These are phyloP conservation scores for Aspergillus olivimuriae DNA, from an alignment of 495 filamentous ascomycete species.

Conservation along the genomic window DNA sequence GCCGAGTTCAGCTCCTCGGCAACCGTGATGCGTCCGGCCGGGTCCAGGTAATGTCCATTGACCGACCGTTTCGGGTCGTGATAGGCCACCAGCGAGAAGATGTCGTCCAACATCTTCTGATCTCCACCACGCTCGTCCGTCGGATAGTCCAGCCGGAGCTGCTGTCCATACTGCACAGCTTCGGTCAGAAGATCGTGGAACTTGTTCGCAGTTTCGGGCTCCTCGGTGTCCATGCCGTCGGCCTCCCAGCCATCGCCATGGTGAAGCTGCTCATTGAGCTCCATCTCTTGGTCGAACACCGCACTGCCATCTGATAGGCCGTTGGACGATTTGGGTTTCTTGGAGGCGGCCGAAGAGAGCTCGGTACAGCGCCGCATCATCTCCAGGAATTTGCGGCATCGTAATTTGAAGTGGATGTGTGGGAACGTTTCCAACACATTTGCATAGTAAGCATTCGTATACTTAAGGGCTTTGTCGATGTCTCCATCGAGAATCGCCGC, in stretches of 20 bases:
- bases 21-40: conserved; percentile 66
- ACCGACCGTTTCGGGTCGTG: conserved; percentile 66
- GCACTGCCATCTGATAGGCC: conserved; percentile 37
- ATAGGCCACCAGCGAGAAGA: conserved; percentile 87
- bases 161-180: conserved; percentile 74
- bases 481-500: conserved; percentile 87
- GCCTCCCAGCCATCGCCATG: conserved; percentile 43
- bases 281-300: conserved; percentile 65
- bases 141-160: conserved; percentile 68
- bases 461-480: conserved; percentile 81
- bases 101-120: conserved; percentile 69
- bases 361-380: conserved; percentile 85
- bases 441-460: conserved; percentile 73
- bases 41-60: conserved; percentile 73
- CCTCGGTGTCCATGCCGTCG: conserved; percentile 51
- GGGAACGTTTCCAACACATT: conserved; percentile 76
- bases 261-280: conserved; percentile 64
- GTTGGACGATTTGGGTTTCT: conserved; percentile 30
- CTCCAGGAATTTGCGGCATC: conserved; percentile 89
- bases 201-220: conserved; percentile 26
- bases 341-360: conserved; percentile 36
- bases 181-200: conserved; percentile 56
- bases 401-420: conserved; percentile 83
- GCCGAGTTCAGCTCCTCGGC: conserved; percentile 94
- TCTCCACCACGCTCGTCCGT: conserved; percentile 62